A percentile compares a stretch with the other conserved stretches of the same genome.
Conservation (phyloP, 1,139 yeast species). For the Blastobotrys petasosporus region DNA sequence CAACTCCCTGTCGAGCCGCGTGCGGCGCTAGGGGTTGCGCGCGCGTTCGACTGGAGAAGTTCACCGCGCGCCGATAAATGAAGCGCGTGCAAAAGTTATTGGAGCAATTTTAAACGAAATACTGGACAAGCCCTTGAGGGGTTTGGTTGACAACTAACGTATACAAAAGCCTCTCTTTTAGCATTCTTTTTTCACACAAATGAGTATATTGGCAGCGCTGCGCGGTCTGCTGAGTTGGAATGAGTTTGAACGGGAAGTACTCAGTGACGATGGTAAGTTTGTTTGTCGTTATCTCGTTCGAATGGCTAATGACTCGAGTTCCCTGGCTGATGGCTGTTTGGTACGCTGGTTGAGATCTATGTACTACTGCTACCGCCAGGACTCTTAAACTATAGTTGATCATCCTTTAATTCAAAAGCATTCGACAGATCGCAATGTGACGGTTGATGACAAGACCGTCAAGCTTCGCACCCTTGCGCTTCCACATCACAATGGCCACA, state of each 20-base stretch:
- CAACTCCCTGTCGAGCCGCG: too few relatives aligned
- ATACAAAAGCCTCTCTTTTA: too few relatives aligned
- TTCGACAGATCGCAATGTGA: constrained; percentile 10
- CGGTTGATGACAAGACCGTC: constrained; percentile 12
- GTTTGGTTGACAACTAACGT: too few relatives aligned
- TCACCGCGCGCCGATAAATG: constrained; percentile 13
- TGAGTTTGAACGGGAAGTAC: constrained; percentile 23
- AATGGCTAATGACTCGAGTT: too few relatives aligned
- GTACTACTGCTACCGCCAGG: too few relatives aligned
- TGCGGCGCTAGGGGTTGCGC: not conserved
- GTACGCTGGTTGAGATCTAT: too few relatives aligned
- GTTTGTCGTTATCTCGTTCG: not conserved
- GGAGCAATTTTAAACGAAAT: not conserved
- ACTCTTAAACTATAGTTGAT: constrained; percentile 16
- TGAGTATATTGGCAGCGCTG: constrained; percentile 11
- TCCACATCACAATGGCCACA: constrained; percentile 30
- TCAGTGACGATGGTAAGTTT: constrained; percentile 21
- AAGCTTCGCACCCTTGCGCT: constrained; percentile 27
- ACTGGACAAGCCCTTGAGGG: constrained; percentile 4
- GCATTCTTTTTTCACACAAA: not conserved
- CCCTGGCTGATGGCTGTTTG: too few relatives aligned
- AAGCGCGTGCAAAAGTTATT: not conserved
- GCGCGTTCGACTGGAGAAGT: not conserved
- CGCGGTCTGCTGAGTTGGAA: constrained; percentile 25
- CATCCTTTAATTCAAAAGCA: constrained; percentile 21